These are phyloP conservation scores for Lodderomyces jiufengensis DNA, from an alignment of 1,139 yeast species.

Conservation along the genomic window DNA sequence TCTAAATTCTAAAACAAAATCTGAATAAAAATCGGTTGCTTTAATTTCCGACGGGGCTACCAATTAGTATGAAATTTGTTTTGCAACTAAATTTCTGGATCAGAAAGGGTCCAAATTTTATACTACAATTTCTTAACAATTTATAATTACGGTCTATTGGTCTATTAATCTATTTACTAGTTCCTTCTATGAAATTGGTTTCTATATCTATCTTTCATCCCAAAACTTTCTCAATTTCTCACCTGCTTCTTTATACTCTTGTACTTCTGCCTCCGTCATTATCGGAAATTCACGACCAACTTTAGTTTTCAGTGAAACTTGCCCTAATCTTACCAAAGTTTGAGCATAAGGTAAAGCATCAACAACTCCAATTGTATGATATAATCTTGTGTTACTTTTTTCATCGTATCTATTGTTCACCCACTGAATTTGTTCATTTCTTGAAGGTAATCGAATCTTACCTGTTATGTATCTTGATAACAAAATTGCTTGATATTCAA, in stretches of 20 bases:
- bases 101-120: not conserved
- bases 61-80: no score
- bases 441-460: conserved; percentile 26
- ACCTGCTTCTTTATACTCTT: conserved; percentile 19
- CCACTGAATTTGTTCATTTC: conserved; percentile 31
- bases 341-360: conserved; percentile 22
- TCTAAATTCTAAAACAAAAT: no score
- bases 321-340: conserved; percentile 26
- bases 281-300: conserved; percentile 35
- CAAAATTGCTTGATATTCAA: conserved; percentile 40
- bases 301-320: conserved; percentile 16
- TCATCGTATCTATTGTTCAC: conserved; percentile 20
- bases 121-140: no score
- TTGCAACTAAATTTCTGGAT: not conserved
- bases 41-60: no score
- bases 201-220: conserved; percentile 11
- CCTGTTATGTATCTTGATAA: conserved; percentile 35
- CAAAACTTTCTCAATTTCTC: conserved; percentile 17
- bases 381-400: conserved; percentile 34
- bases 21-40: no score
- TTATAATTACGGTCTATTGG: no score
- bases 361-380: conserved; percentile 36
- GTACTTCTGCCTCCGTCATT: conserved; percentile 24
- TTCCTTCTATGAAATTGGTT: no score
- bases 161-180: no score